Evolutionary conservation across 768 basidiomycete species (phyloP).

Genomic region (Boletus speciosus): DNA sequence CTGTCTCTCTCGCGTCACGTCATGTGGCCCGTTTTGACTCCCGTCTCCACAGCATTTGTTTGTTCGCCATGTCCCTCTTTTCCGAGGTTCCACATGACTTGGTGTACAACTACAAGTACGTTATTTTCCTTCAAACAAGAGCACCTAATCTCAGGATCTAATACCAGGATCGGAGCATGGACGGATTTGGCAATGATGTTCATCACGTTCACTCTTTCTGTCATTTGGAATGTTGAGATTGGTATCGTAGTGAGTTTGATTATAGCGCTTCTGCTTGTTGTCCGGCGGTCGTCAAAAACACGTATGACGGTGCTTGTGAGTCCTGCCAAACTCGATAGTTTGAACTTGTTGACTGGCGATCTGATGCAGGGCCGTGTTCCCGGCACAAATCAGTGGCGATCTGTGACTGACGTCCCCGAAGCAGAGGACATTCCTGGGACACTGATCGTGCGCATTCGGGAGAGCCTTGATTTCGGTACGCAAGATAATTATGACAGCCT

Average conservation of each 20-base stretch:
- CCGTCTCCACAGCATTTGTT: slow-evolving; percentile 54
- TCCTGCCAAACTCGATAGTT: not conserved
- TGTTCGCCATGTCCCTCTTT: slow-evolving; percentile 83
- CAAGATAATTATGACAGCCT: not conserved
- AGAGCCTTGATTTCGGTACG: slow-evolving; percentile 87
- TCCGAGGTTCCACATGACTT: slow-evolving; percentile 87
- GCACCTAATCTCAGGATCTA: not conserved
- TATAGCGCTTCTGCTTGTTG: slow-evolving; percentile 84
- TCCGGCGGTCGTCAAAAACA: slow-evolving; percentile 83
- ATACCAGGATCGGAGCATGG: slow-evolving; percentile 78
- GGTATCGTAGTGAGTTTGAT: slow-evolving; percentile 88
- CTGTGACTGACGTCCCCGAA: slow-evolving; percentile 83
- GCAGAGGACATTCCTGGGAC: slow-evolving; percentile 79
- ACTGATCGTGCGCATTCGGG: slow-evolving; percentile 84
- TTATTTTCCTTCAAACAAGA: slow-evolving; percentile 1
- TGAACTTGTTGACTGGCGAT: not conserved
- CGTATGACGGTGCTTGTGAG: slow-evolving; percentile 85
- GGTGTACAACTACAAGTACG: slow-evolving; percentile 76
- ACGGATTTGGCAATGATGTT: slow-evolving; percentile 82
- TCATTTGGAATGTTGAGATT: slow-evolving; percentile 89
- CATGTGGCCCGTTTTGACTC: slow-evolving; percentile 9
- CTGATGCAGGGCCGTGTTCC: slow-evolving; percentile 72
- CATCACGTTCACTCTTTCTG: slow-evolving; percentile 83
- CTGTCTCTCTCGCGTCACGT: slow-evolving; percentile 27
- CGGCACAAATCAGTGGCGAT: slow-evolving; percentile 85